Percentiles rank a stretch among this genome's conserved stretches.
Evolutionary conservation across 2,329 filamentous ascomycete species (phyloP).

Genomic region (Pseudocercospora fijiensis): DNA sequence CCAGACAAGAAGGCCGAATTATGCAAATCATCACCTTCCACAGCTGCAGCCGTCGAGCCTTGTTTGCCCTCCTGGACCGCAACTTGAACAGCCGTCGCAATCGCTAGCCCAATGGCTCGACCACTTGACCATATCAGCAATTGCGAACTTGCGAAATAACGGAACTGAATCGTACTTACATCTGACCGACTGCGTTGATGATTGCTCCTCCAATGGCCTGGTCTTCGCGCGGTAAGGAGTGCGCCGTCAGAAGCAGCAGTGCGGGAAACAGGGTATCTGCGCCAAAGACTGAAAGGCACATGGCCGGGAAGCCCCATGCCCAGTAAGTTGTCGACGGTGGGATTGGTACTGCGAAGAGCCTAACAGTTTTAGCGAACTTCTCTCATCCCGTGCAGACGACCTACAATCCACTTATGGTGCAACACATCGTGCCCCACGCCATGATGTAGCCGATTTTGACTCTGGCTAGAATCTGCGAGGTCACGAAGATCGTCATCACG

Average conservation of each 20-base stretch:
- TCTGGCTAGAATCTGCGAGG: conserved; percentile 57
- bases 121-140: conserved; percentile 40
- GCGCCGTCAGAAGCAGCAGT: conserved; percentile 65
- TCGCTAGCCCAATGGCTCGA: conserved; percentile 63
- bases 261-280: conserved; percentile 67
- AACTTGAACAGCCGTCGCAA: conserved; percentile 65
- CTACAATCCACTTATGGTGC: conserved; percentile 40
- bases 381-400: background rate
- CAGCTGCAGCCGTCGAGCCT: conserved; percentile 38
- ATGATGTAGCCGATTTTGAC: conserved; percentile 60
- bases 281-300: conserved; percentile 64
- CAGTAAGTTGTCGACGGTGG: conserved; percentile 62
- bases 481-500: conserved; percentile 56
- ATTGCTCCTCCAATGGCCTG: conserved; percentile 68
- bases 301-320: conserved; percentile 65
- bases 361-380: conserved; percentile 41
- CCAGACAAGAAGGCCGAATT: conserved; percentile 40
- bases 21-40: conserved; percentile 29
- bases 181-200: conserved; percentile 65
- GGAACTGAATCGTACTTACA: conserved; percentile 34
- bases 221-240: conserved; percentile 60
- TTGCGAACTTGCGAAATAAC: background rate
- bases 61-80: conserved; percentile 47
- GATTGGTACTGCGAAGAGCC: conserved; percentile 66
- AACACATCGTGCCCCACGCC: conserved; percentile 56